Conservation (phyloP, 768 basidiomycete species). For the Lactarius evosmus region DNA sequence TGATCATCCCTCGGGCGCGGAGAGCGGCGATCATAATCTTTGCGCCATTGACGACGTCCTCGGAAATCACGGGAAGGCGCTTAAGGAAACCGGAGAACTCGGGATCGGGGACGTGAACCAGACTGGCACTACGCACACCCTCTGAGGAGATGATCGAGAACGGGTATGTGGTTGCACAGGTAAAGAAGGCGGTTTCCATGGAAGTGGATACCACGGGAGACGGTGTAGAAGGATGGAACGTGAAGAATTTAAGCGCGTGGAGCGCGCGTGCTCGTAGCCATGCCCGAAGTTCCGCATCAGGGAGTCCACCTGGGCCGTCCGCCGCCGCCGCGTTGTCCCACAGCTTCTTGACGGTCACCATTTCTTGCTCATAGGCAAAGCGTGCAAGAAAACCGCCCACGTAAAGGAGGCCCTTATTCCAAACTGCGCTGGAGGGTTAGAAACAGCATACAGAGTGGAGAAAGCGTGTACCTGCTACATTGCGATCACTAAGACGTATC, state of each 20-base stretch:
- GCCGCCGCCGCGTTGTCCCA: constrained; percentile 53
- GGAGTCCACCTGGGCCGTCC: constrained; percentile 27
- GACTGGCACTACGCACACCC: constrained; percentile 62
- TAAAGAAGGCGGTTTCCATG: constrained; percentile 78
- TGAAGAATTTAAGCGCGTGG: constrained; percentile 87
- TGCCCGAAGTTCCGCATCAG: constrained; percentile 43
- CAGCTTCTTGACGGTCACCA: constrained; percentile 53
- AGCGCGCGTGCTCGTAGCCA: constrained; percentile 60
- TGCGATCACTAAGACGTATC: constrained; percentile 57
- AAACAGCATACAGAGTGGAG: neutral
- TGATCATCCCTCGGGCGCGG: constrained; percentile 60
- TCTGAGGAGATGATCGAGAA: constrained; percentile 73
- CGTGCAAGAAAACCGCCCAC: constrained; percentile 82
- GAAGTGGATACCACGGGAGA: constrained; percentile 68
- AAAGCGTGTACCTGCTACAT: constrained; percentile 59
- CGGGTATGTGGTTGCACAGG: constrained; percentile 45
- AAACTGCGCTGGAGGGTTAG: constrained; percentile 45
- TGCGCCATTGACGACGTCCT: constrained; percentile 53
- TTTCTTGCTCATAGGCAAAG: constrained; percentile 80
- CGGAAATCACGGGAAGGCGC: constrained; percentile 69
- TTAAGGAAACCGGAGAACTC: constrained; percentile 74
- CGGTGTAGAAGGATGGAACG: constrained; percentile 85
- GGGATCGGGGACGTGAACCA: constrained; percentile 72
- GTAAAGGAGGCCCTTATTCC: constrained; percentile 88
- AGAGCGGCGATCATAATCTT: constrained; percentile 59